These are phyloP conservation scores for Salix purpurea DNA, from an alignment of 345 rosid genomes.

Conservation along the genomic window DNA sequence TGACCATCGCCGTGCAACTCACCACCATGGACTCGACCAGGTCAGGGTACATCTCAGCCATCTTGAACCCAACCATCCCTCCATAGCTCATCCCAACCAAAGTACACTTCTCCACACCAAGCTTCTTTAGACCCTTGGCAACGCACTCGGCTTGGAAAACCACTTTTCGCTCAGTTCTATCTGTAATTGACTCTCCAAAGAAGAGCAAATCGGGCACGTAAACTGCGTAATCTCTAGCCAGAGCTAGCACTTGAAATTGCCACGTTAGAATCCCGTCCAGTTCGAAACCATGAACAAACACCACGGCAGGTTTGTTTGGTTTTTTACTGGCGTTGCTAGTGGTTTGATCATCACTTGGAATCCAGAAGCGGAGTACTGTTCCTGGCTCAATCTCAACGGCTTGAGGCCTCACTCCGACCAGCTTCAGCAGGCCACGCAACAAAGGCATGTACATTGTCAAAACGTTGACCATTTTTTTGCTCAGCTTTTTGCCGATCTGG, in stretches of 20 bases:
- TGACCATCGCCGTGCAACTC: slow-evolving; percentile 20
- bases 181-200: slow-evolving; percentile 45
- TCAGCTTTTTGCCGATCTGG: no score
- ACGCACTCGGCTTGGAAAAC: slow-evolving; percentile 45
- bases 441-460: not conserved
- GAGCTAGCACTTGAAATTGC: slow-evolving; percentile 36
- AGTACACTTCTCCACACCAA: slow-evolving; percentile 39
- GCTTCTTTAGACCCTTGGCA: slow-evolving; percentile 29
- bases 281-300: slow-evolving; percentile 40
- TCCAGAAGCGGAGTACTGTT: slow-evolving; percentile 13
- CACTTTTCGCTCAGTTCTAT: slow-evolving; percentile 17
- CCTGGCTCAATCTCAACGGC: slow-evolving; percentile 12
- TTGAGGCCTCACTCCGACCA: slow-evolving; percentile 3
- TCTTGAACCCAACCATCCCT: slow-evolving; percentile 40
- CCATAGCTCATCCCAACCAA: slow-evolving; percentile 46
- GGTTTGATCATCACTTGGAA: slow-evolving; percentile 9
- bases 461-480: not conserved
- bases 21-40: slow-evolving; percentile 42
- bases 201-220: slow-evolving; percentile 48
- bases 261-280: slow-evolving; percentile 37
- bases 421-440: not conserved
- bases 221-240: slow-evolving; percentile 29
- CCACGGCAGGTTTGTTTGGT: slow-evolving; percentile 6
- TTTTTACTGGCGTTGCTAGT: not conserved
- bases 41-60: slow-evolving; percentile 38